Conservation (phyloP, 108 stramenopile genomes). For the Skeletonema costatum region DNA sequence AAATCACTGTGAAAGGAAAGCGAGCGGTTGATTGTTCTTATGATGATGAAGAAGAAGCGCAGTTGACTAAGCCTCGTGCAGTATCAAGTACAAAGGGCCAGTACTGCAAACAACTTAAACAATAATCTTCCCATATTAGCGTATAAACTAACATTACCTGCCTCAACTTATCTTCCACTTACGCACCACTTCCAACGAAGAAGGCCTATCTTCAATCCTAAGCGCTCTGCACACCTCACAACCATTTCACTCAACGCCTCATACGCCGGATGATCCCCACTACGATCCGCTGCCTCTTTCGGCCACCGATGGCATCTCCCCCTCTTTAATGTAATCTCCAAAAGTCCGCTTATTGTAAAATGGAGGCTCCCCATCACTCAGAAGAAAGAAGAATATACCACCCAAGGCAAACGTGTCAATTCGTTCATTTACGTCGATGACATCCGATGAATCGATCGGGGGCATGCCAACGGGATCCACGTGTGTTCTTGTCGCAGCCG, state of each 20-base stretch:
- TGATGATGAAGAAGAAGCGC: no score
- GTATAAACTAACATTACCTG: background rate
- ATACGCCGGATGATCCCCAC: slow-evolving; percentile 22
- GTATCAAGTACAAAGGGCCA: no score
- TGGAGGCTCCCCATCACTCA: slow-evolving; percentile 13
- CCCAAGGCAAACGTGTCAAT: slow-evolving; percentile 25
- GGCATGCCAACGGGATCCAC: slow-evolving; percentile 6
- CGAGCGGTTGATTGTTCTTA: no score
- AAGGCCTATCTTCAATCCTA: slow-evolving; percentile 17
- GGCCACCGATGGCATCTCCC: background rate
- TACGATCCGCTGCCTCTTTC: background rate
- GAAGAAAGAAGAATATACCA: slow-evolving; percentile 18
- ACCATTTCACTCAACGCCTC: slow-evolving; percentile 20
- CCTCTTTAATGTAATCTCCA: background rate
- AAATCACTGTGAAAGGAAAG: no score
- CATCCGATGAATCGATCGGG: slow-evolving; percentile 21
- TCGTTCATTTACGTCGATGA: slow-evolving; percentile 11
- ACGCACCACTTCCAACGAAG: slow-evolving; percentile 21
- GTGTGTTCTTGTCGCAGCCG: slow-evolving; percentile 4
- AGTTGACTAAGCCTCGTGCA: no score
- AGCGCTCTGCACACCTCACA: slow-evolving; percentile 12
- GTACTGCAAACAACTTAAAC: no score
- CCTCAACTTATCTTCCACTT: slow-evolving; percentile 15
- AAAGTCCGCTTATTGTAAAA: slow-evolving; percentile 2
- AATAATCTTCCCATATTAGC: no score